Evolutionary conservation across 129 eudicot genomes (phyloP), one percentile per base, ranked within the genome.

Genomic region (Arctium lappa): DNA sequence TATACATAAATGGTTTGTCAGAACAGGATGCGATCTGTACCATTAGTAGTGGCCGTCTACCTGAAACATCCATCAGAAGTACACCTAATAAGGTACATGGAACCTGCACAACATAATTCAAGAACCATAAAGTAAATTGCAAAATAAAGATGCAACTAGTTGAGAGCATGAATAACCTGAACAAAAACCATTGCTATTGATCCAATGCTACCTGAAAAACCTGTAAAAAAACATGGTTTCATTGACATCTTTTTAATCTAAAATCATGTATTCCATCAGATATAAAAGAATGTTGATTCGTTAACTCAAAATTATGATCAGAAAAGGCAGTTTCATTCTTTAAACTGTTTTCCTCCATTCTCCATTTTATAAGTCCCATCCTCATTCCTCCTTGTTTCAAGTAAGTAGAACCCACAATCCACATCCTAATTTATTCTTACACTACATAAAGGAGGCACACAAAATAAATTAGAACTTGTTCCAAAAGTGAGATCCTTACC

Each of bases 41-140:
- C 97, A 95, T 73, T n/a, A 95, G 89, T 32, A 95, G 83, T 42
- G 94, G 96, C 11, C 93, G 81, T 80, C 97, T 82, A 72, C 98
- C 98, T 4, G 89, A 92, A 68, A 86, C 92, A 75, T 95, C 98
- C 93, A 91, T 95, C 82, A 95, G 83, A 39, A 92, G 88, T 15
- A 91, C 93, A 22, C 98, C 97, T 60, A 95, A 81, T 60, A 89
- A 4, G 10, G 88, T 83, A 85, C 88, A 82, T 44, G 98, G 97
- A 79, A 95, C 91, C 97, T 94, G 92, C 74, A 84, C 50, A 73
- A 77, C 9, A 32, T 40, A 71, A 76, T 76, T 29, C 46, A 42
- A 6, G 42, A 40, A 53, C 77, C 44, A 75, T 62, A 18, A 8
- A 34, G n/a, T 53, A 6, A 66, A 1, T 5, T 34, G 70, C 29